Base-by-base conservation (phyloP, 805 yeast species). In the Kuraishia ogatae region DNA sequence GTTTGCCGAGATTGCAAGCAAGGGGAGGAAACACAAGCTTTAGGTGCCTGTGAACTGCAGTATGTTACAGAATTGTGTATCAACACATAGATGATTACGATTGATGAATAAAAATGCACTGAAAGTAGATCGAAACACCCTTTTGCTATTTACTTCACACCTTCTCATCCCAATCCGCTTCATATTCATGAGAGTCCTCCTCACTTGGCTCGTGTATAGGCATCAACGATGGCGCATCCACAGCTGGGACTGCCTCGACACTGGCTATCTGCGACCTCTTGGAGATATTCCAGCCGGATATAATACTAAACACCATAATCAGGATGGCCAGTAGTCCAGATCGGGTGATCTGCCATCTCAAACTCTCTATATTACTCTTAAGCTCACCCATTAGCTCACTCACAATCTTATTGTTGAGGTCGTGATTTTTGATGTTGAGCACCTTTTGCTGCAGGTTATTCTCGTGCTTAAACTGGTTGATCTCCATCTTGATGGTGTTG, bases 261-360 rank as follows among this genome's bases (percentile, higher is more conserved):
- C 63, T 67, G 21, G 35, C 57, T 28, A 64, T 67, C 19, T 23
- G 28, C 10, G 60, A 48, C 54, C 64, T 73, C 61, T 70, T 76
- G 67, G 76, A 51, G 67, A 78, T 46, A 50, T 67, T 67, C 67
- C 71, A 70, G 50, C 84, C 81, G 60, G 83, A 79, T 68, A 88
- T 76, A 3, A 84, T 75, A 22, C 82, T 75, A 55, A 82, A 79
- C 1, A 88, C 88, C 58, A 86, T 76, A 1, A 84, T 73, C 22
- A 87, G 69, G 39, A 91, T 84, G 1, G 94, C 89, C 50, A 88
- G 75, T 39, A 94, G 73, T 10, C 97, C 97, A 66, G 94, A 81
- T 55, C 97, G 77, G 1, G 97, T 91, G 50, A 93, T 82, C 64
- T 89, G 90, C 99, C 99, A 93, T 62, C 98, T 77, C 58, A 93